Base-by-base conservation (phyloP, 495 filamentous ascomycete species). In the Bacidia gigantensis region DNA sequence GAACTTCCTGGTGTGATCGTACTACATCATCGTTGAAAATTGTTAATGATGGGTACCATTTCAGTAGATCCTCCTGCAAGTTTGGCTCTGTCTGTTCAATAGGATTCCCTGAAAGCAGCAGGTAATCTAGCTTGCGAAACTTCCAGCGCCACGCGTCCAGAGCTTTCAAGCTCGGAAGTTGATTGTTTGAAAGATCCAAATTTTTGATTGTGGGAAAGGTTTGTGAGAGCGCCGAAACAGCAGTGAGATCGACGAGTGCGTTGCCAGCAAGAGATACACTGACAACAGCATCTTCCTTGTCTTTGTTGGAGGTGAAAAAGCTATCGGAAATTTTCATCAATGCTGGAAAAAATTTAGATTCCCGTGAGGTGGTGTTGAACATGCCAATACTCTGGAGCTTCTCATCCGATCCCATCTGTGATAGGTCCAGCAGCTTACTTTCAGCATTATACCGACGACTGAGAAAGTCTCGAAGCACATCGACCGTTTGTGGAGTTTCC, bases 281-380 rank as follows among this genome's bases (percentile, higher is more conserved):
- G 48, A 79, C 67, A 22, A 97, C 76, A 3, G 81, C 80, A 24
- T 87, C 79, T 23, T 77, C 74, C 62, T 87, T 86, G 26, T 80
- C 73, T 17, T 82, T 67, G 3, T 74, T 46, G 24, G 67, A 79
- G 54, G 76, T 76, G 68, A 92, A 92, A 24, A 79, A 71, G 58
- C 76, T 67, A 26, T 86, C 81, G 62, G 82, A 85, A 29, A 95
- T 74, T 51, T 78, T 80, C 82, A 96, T 88, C 26, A 96, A 70
- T 2, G 83, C 89, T 35, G 84, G 84, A 67, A 96, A 95, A 53
- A 95, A 82, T 62, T 95, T 97, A 45, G 82, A 79, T 24, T 83
- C 79, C n/a, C 78, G 81, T 1, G 80, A 77, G 24, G 71, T 74
- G 43, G 69, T 74, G 53, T 78, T 72, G 67, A 95, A 94, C 32